Evolutionary conservation across 2,329 filamentous ascomycete genomes (phyloP).

Genomic region (Aspergillus arachidicola): DNA sequence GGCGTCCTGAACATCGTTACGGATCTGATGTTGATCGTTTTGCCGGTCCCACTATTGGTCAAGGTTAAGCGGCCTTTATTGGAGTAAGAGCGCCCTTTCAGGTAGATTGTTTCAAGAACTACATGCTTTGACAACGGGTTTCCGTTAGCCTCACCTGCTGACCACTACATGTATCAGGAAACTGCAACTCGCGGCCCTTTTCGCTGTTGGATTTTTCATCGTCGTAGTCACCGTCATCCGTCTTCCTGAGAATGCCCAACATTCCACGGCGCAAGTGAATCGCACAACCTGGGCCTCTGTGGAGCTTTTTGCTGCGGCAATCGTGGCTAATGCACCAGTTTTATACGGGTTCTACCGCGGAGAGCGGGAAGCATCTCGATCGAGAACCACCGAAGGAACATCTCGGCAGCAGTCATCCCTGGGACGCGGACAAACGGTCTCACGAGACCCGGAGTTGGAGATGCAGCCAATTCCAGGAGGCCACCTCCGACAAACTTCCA

Average conservation of each 20-base stretch:
- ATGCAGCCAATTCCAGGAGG: neutral
- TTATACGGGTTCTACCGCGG: slow-evolving; percentile 8
- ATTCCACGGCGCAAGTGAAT: slow-evolving; percentile 6
- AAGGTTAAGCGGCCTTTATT: neutral
- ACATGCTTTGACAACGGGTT: neutral
- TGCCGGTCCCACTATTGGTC: slow-evolving; percentile 1
- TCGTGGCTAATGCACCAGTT: slow-evolving; percentile 5
- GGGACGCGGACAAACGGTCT: neutral
- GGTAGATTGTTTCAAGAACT: neutral
- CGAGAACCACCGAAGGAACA: slow-evolving; percentile 1
- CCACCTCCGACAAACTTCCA: slow-evolving; percentile 3
- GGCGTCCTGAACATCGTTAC: slow-evolving; percentile 6
- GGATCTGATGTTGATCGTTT: slow-evolving; percentile 7
- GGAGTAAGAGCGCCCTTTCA: neutral
- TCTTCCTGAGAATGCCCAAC: neutral
- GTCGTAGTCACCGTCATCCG: slow-evolving; percentile 3
- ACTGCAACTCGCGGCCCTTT: slow-evolving; percentile 5
- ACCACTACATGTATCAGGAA: neutral
- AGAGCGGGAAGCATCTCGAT: slow-evolving; percentile 1
- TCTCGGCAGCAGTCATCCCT: neutral
- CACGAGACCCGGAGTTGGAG: neutral
- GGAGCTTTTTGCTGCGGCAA: neutral
- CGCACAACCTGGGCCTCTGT: slow-evolving; percentile 7
- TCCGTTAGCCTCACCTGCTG: neutral
- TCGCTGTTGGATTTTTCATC: slow-evolving; percentile 5